Conservation (phyloP, 2,329 filamentous ascomycete species). For the Dothistroma pini region DNA sequence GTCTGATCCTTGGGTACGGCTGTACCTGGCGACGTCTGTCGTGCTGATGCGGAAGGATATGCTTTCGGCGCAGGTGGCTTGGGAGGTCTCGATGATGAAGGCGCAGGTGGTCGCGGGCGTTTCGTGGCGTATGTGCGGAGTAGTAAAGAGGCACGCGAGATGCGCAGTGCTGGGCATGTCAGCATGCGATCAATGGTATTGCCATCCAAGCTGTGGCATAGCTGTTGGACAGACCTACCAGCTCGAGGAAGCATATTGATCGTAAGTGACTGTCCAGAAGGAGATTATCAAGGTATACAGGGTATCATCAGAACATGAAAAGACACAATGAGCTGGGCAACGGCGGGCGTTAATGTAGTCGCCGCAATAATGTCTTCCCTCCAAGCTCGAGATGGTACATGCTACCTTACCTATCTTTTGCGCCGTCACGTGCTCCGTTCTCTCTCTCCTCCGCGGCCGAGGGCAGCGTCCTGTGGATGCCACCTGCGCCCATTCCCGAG, state of each 20-base stretch:
- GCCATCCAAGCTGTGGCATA: not conserved
- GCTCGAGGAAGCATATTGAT: not conserved
- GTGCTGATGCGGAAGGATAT: constrained; percentile 19
- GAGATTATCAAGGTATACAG: not conserved
- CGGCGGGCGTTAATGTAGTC: not conserved
- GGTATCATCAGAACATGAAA: not conserved
- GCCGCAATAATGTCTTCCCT: not conserved
- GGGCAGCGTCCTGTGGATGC: not conserved
- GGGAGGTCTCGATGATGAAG: constrained; percentile 15
- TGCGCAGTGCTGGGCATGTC: not conserved
- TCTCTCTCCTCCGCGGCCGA: not conserved
- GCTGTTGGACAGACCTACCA: not conserved
- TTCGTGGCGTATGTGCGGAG: constrained; percentile 16
- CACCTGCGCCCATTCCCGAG: not conserved
- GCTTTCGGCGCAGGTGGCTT: constrained; percentile 21
- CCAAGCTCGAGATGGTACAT: not conserved
- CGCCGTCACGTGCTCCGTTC: not conserved
- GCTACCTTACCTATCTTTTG: not conserved
- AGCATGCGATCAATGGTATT: not conserved
- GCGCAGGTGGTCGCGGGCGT: constrained; percentile 20
- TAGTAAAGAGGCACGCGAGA: not conserved
- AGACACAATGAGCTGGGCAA: not conserved
- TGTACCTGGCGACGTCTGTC: constrained; percentile 35
- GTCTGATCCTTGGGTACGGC: constrained; percentile 36
- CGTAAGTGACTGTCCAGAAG: not conserved